A percentile compares a stretch with the other conserved stretches of the same genome.
phyloP scores from a whole-genome alignment of 768 basidiomycete species.

The Cystoderma amianthinum region DNA sequence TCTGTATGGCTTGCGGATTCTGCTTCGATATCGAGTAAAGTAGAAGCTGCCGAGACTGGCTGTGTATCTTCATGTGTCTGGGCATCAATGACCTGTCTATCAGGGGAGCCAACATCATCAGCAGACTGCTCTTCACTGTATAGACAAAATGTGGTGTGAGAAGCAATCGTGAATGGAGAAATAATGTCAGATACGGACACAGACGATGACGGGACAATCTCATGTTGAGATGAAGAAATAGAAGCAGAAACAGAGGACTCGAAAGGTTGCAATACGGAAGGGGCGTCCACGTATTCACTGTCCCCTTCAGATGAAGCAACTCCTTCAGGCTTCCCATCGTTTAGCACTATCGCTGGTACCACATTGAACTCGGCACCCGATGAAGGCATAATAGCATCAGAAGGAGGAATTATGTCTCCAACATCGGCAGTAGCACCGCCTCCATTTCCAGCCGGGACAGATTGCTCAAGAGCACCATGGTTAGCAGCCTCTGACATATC shows the following conservation, averaged over 20 bases:
- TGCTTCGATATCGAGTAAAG: conserved; percentile 39
- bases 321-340: neutral
- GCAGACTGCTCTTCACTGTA: conserved; percentile 38
- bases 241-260: conserved; percentile 14
- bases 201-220: conserved; percentile 23
- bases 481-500: conserved; percentile 31
- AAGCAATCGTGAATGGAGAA: conserved; percentile 24
- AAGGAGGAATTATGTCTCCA: conserved; percentile 6
- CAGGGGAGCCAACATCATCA: conserved; percentile 39
- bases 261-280: conserved; percentile 1
- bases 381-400: neutral
- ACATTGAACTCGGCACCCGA: neutral
- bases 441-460: conserved; percentile 17
- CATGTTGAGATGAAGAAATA: conserved; percentile 23
- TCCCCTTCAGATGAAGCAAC: neutral
- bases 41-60: conserved; percentile 40
- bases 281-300: neutral
- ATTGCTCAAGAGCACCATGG: conserved; percentile 18
- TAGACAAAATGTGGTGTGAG: conserved; percentile 31
- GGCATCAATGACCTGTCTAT: conserved; percentile 30
- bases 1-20: conserved; percentile 10
- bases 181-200: conserved; percentile 44
- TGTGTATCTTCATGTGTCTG: conserved; percentile 20
- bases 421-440: conserved; percentile 6
- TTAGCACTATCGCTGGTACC: neutral